Base-by-base conservation (phyloP, 2,329 filamentous ascomycete species). In the Microsporum audouinii region DNA sequence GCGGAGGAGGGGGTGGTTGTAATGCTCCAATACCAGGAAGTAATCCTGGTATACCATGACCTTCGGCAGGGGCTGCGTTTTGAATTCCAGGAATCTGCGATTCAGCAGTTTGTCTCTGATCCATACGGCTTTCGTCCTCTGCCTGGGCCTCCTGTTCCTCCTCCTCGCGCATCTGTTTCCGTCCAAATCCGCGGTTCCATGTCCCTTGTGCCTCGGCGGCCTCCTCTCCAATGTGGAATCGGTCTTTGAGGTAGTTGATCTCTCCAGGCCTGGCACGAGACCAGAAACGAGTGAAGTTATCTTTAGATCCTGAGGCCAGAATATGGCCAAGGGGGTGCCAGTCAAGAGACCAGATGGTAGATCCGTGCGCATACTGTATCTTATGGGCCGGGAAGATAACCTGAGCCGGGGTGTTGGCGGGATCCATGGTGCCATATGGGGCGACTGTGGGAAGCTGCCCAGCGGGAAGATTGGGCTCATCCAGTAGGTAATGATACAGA, bases 301-400 rank as follows among this genome's bases (percentile, higher is more conserved):
- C 94, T 73, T 99, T 97, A 8, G 91, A 96, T 10, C 94, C 94
- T 1, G 92, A 95, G 0, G 91, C 91, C 5, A 99, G 82, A 65
- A 99, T 92, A 71, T 99, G 94, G 33, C 94, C 94, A 0, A 97
- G 81, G 0, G 94, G 94, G 71, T 99, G 94, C 91, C 94, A 99
- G 77, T 96, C 91, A 57, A 99, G 82, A 17, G 91, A 95, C 94
- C 94, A 99, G 65, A 99, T 94, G 17, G 91, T 90, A 71, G 91
- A 95, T 67, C 95, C 89, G 72, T 99, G 94, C 0, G 94, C 94
- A 70, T 87, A 92, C 5, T 88, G 84, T 36, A 96, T 77, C 69
- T 85, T 88, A 77, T 97, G 92, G 2, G 91, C 90, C 1, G 94
- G 94, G 71, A 89, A 89, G 63, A 99, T 89, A n/a, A 90, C 88